Evolutionary conservation across 306 rosid species (phyloP), one percentile per base, ranked within the genome.

Genomic region (Cicer arietinum): DNA sequence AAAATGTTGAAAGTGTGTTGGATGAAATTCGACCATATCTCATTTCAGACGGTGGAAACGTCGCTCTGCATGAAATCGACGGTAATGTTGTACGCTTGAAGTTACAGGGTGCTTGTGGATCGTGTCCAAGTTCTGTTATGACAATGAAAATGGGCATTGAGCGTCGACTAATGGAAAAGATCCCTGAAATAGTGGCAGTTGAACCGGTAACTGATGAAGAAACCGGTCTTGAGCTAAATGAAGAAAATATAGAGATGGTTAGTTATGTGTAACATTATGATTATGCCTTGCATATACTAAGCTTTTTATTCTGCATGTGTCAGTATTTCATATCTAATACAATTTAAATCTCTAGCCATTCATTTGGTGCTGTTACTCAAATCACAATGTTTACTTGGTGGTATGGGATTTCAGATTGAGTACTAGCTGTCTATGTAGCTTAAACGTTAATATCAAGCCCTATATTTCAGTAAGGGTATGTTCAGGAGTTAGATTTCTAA

Each of bases 71-170:
- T 84, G 96, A 94, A 70, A 94, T 94, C 30, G 96, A 94, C 61
- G 99, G 97, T 35, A 90, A 94, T 77, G 79, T 94, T 57, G 99
- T 94, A 6, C 73, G 89, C n/a, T 88, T 94, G 88, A 94, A 92
- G 86, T 92, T 94, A 44, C 96, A 94, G 81, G 99, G 99, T 76
- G 99, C 99, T 11, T 94, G 97, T 66, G 99, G 99, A 6, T 94
- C 99, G 0, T 94, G 98, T 73, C 98, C 98, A 0, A 92, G 97
- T 76, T 85, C 97, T 70, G 96, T 91, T 78, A 89, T 60, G 72
- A 94, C 98, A 5, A 94, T 94, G 98, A 94, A 94, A 82, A 13
- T 94, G 98, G 98, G 98, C 52, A 90, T 94, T 51, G 98, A 94
- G 80, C 93, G 90, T 17, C 89, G 93, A 8, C 81, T 94, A 61